phyloP scores from a whole-genome alignment of 352 stramenopile species.

The Thraustotheca clavata region DNA sequence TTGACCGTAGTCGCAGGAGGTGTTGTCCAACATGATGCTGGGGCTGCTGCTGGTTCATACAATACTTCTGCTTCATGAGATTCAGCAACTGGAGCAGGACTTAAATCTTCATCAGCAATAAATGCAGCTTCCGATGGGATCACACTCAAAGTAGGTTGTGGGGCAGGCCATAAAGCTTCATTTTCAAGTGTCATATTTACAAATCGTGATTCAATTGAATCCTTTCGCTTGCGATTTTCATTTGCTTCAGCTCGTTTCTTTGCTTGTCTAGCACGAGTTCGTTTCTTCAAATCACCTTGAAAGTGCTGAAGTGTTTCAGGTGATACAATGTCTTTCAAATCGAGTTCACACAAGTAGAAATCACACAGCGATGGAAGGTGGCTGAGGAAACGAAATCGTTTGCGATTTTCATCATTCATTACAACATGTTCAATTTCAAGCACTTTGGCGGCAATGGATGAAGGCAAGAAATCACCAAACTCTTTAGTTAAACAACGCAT shows the following conservation, averaged over 20 bases:
- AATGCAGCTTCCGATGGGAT: background rate
- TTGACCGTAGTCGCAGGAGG: background rate
- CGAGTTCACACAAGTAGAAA: slow-evolving; percentile 83
- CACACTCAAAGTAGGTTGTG: background rate
- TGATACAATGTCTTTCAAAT: slow-evolving; percentile 64
- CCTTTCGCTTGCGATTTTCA: slow-evolving; percentile 25
- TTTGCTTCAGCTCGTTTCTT: slow-evolving; percentile 41
- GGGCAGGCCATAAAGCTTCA: slow-evolving; percentile 4
- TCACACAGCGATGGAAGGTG: slow-evolving; percentile 81
- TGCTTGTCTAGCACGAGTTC: slow-evolving; percentile 40
- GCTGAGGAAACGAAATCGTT: slow-evolving; percentile 79
- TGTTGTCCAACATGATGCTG: background rate
- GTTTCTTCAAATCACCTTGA: slow-evolving; percentile 66
- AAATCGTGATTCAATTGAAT: slow-evolving; percentile 37
- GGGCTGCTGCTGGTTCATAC: background rate
- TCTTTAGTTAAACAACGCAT: slow-evolving; percentile 85
- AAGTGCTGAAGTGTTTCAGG: slow-evolving; percentile 51
- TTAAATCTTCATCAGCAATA: background rate
- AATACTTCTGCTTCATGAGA: background rate
- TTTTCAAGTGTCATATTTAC: slow-evolving; percentile 17
- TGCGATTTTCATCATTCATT: slow-evolving; percentile 79
- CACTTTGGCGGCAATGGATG: slow-evolving; percentile 35
- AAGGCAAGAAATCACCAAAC: slow-evolving; percentile 25
- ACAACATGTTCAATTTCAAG: slow-evolving; percentile 81
- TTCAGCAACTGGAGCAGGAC: background rate